Conservation (phyloP, 441 rosid species). For the Arabidopsis hybrid region DNA sequence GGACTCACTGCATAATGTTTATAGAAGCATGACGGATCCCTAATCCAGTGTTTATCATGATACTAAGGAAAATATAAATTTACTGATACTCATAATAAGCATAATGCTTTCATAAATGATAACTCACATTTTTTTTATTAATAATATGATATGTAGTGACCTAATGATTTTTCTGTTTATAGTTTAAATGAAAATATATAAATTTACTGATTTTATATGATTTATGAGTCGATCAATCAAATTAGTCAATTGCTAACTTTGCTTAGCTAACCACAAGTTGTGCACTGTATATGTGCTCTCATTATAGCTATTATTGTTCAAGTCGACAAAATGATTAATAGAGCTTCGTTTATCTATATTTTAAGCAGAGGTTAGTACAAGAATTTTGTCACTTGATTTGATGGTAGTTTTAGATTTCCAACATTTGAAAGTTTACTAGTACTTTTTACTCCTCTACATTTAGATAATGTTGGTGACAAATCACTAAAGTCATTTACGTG, state of each 20-base stretch:
- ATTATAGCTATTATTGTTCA: conserved; percentile 11
- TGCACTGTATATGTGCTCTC: conserved; percentile 29
- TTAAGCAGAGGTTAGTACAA: conserved; percentile 33
- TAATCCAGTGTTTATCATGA: background rate
- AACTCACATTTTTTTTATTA: background rate
- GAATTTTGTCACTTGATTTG: conserved; percentile 29
- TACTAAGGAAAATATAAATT: too few species aligned
- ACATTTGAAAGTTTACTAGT: background rate
- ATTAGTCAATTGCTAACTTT: background rate
- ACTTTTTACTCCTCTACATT: background rate
- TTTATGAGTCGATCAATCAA: background rate
- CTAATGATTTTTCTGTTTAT: too few species aligned
- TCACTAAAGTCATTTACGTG: background rate
- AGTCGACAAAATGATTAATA: conserved; percentile 36
- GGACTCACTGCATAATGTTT: background rate
- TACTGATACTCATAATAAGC: too few species aligned
- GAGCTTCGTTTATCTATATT: conserved; percentile 6
- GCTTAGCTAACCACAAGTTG: background rate
- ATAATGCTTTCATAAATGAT: background rate
- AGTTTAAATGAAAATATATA: too few species aligned
- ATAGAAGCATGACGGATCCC: background rate
- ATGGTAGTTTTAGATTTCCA: conserved; percentile 19
- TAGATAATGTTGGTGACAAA: background rate
- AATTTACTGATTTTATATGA: too few species aligned
- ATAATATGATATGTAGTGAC: background rate